phyloP scores from a whole-genome alignment of 768 basidiomycete genomes.

The Leccinum subtestaceum region DNA sequence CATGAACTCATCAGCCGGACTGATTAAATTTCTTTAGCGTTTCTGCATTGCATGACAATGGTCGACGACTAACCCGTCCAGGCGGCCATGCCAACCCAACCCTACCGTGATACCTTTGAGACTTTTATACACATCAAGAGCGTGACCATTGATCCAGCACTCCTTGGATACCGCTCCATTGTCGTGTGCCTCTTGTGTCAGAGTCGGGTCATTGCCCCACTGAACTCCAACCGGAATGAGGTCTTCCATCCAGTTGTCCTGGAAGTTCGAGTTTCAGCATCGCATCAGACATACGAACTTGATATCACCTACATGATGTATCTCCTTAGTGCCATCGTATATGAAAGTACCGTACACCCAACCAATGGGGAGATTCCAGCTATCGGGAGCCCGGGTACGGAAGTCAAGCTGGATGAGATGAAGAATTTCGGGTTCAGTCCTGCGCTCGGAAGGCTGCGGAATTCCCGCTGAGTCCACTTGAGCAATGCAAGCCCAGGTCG shows the following conservation, averaged over 20 bases:
- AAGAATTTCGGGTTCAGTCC: neutral
- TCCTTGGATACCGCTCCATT: neutral
- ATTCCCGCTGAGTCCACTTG: neutral
- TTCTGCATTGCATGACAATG: neutral
- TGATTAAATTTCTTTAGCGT: neutral
- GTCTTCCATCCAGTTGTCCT: neutral
- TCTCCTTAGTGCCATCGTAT: neutral
- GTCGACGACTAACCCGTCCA: neutral
- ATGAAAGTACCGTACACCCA: constrained; percentile 2
- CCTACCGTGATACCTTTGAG: neutral
- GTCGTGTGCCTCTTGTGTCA: neutral
- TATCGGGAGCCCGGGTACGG: neutral
- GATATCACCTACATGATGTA: neutral
- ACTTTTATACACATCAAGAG: neutral
- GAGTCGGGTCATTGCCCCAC: constrained; percentile 2
- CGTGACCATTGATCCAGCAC: neutral
- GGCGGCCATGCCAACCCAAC: neutral
- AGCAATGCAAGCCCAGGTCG: neutral
- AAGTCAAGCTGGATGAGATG: constrained; percentile 1
- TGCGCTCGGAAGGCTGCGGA: neutral
- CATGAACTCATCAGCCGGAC: neutral
- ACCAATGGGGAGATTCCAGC: neutral
- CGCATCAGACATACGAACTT: neutral
- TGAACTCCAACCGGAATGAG: constrained; percentile 2
- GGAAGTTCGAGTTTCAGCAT: neutral